Evolutionary conservation across 2,329 filamentous ascomycete genomes (phyloP).

Genomic region (Pseudogymnoascus sp.): DNA sequence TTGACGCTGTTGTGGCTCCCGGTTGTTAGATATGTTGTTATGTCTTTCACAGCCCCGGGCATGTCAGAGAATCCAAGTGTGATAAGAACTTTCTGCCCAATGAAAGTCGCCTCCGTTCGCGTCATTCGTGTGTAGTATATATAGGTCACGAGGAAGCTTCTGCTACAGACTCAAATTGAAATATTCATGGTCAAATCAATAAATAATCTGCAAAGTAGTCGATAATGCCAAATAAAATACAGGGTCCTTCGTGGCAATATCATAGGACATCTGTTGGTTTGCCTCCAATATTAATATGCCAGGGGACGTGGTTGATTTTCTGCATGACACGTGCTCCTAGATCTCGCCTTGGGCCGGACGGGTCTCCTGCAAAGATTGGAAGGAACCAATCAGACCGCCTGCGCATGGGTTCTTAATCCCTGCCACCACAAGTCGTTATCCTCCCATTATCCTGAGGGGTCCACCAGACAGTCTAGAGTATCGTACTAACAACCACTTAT

Average conservation of each 20-base stretch:
- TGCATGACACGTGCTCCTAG: slow-evolving; percentile 5
- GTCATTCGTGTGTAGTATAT: neutral
- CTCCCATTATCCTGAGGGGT: slow-evolving; percentile 4
- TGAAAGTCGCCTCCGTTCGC: neutral
- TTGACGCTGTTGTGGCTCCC: slow-evolving; percentile 37
- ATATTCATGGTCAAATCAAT: neutral
- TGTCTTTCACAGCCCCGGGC: neutral
- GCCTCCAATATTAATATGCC: neutral
- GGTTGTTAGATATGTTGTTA: slow-evolving; percentile 18
- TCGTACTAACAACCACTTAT: neutral
- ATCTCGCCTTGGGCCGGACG: neutral
- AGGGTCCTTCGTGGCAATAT: neutral
- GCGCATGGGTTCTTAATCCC: neutral
- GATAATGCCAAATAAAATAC: neutral
- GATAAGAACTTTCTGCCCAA: neutral
- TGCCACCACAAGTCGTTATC: slow-evolving; percentile 1
- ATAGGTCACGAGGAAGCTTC: neutral
- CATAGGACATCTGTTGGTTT: neutral
- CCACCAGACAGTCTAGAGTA: neutral
- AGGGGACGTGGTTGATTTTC: slow-evolving; percentile 6
- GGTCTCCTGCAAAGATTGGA: neutral
- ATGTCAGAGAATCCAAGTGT: neutral
- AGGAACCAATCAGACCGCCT: neutral
- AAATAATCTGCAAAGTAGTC: neutral
- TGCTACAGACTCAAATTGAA: neutral